These are phyloP conservation scores for Penicillium angulare DNA, from an alignment of 495 filamentous ascomycete genomes.

Conservation along the genomic window DNA sequence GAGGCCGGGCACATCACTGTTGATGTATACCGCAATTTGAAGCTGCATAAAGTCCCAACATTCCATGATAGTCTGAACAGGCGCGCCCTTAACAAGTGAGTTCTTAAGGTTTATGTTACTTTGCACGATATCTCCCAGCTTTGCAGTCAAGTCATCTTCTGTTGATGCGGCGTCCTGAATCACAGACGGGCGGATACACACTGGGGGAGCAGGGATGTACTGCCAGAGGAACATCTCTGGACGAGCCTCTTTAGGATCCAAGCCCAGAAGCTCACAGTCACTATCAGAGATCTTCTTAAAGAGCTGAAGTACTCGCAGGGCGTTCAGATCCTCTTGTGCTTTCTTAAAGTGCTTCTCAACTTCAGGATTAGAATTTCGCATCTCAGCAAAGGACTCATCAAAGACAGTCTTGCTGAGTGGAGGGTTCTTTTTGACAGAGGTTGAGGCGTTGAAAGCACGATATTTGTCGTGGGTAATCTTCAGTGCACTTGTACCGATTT, in stretches of 20 bases:
- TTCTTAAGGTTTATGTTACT: slow-evolving; percentile 80
- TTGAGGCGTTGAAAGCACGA: slow-evolving; percentile 79
- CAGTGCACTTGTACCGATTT: slow-evolving; percentile 69
- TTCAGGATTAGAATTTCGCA: slow-evolving; percentile 69
- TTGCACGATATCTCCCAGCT: slow-evolving; percentile 89
- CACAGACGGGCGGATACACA: slow-evolving; percentile 91
- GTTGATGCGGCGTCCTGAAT: slow-evolving; percentile 87
- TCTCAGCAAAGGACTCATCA: slow-evolving; percentile 77
- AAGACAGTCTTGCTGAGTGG: slow-evolving; percentile 78
- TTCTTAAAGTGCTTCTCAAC: slow-evolving; percentile 88
- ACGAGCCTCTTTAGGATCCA: slow-evolving; percentile 81
- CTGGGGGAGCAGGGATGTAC: slow-evolving; percentile 87
- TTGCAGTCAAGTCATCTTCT: slow-evolving; percentile 94
- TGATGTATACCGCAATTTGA: slow-evolving; percentile 95
- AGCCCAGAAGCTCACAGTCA: slow-evolving; percentile 88
- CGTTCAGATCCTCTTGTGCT: slow-evolving; percentile 91
- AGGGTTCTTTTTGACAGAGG: slow-evolving; percentile 74
- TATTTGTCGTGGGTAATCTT: slow-evolving; percentile 96
- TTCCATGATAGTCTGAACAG: slow-evolving; percentile 89
- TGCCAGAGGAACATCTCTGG: slow-evolving; percentile 99
- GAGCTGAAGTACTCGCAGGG: slow-evolving; percentile 80
- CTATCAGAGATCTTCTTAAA: slow-evolving; percentile 81
- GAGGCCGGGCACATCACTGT: slow-evolving; percentile 91
- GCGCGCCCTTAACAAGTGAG: slow-evolving; percentile 74
- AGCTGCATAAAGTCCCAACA: slow-evolving; percentile 97